phyloP scores from a whole-genome alignment of 805 yeast species.

The Novakomyces olei region DNA sequence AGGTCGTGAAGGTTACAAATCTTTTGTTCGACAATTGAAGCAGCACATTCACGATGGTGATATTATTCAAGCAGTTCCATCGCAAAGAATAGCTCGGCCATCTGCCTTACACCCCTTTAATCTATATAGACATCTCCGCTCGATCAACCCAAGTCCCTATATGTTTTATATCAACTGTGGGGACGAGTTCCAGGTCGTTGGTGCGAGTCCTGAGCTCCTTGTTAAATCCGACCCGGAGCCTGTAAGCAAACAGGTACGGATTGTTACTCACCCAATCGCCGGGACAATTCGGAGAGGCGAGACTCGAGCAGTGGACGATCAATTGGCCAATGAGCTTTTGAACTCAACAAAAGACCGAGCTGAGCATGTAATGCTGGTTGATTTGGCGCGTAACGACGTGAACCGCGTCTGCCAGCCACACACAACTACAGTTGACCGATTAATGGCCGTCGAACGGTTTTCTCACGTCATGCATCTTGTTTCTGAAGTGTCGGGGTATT shows the following conservation, averaged over 20 bases:
- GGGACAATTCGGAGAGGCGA: slow-evolving; percentile 86
- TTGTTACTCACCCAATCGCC: slow-evolving; percentile 92
- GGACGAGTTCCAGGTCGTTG: slow-evolving; percentile 72
- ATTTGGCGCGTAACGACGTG: slow-evolving; percentile 86
- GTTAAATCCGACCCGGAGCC: slow-evolving; percentile 64
- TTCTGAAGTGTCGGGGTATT: slow-evolving; percentile 78
- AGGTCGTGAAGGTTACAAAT: slow-evolving; percentile 84
- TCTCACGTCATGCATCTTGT: slow-evolving; percentile 95
- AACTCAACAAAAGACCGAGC: slow-evolving; percentile 79
- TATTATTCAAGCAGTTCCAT: slow-evolving; percentile 93
- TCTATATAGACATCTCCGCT: slow-evolving; percentile 77
- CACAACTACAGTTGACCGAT: slow-evolving; percentile 66
- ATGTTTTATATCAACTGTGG: slow-evolving; percentile 78
- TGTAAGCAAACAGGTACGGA: slow-evolving; percentile 47
- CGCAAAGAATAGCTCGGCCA: slow-evolving; percentile 89
- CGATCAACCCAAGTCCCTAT: slow-evolving; percentile 95
- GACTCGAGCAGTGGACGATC: slow-evolving; percentile 79
- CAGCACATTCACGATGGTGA: slow-evolving; percentile 76
- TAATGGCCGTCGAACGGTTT: slow-evolving; percentile 76
- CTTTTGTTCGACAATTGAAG: slow-evolving; percentile 52
- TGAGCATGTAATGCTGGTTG: slow-evolving; percentile 97
- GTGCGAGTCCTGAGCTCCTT: slow-evolving; percentile 89
- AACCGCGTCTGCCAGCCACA: slow-evolving; percentile 82
- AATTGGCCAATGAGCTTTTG: slow-evolving; percentile 49
- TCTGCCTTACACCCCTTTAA: slow-evolving; percentile 92